Evolutionary conservation across 1,139 yeast species (phyloP).

Genomic region (Eremothecium cymbalariae): DNA sequence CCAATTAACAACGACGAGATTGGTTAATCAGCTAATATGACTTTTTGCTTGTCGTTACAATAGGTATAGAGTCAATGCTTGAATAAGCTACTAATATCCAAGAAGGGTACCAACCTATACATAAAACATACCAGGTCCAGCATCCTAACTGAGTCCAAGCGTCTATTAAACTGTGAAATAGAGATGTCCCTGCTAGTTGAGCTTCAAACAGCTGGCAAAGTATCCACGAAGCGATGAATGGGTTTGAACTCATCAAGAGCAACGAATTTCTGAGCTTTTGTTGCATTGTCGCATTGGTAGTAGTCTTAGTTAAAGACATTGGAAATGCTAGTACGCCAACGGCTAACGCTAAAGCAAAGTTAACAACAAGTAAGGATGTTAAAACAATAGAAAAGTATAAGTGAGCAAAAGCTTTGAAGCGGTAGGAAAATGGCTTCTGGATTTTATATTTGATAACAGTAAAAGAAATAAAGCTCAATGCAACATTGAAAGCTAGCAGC

Average conservation of each 20-base stretch:
- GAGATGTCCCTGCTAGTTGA: conserved; percentile 33
- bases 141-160: conserved; percentile 68
- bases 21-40: no score
- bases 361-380: conserved; percentile 69
- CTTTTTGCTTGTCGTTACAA: neutral
- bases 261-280: conserved; percentile 30
- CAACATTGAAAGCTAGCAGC: conserved; percentile 13
- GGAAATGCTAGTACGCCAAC: conserved; percentile 67
- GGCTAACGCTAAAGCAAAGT: conserved; percentile 70
- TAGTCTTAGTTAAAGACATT: conserved; percentile 46
- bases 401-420: conserved; percentile 39
- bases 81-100: conserved; percentile 51
- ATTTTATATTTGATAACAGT: conserved; percentile 14
- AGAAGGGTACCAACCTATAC: conserved; percentile 73
- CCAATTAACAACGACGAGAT: no score
- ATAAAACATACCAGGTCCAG: conserved; percentile 80
- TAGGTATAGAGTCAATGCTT: conserved; percentile 8
- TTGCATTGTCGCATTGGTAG: conserved; percentile 13
- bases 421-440: conserved; percentile 21
- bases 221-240: conserved; percentile 40
- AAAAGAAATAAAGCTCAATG: conserved; percentile 11
- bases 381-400: conserved; percentile 60
- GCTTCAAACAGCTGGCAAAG: conserved; percentile 33
- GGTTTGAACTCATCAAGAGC: conserved; percentile 45
- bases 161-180: conserved; percentile 45